Base-by-base conservation (phyloP, 805 yeast genomes). In the Saturnispora galanensis region DNA sequence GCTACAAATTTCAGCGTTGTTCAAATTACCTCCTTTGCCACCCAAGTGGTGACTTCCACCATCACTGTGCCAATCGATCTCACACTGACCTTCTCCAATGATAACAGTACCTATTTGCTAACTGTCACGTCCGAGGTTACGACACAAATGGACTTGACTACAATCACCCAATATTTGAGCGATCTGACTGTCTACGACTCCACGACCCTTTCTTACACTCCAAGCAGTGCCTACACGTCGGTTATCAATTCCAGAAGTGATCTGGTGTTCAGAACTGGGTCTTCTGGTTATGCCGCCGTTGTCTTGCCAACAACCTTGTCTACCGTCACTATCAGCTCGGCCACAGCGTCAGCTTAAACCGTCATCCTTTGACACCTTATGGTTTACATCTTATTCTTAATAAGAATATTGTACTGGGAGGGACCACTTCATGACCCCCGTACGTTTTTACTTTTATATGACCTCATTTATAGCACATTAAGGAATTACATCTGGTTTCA, bases 21-120 rank as follows among this genome's bases (percentile, higher is more conserved):
- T 16, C 29, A 37, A 15, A 30, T 35, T 33, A 39, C 41, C 10
- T 35, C 40, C 13, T 13, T 16, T 16, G 38, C 4, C 10, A 29
- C 39, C 31, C 12, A 31, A 6, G 31, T 35, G 32, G 35, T 52
- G 2, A 43, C 56, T 12, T 49, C 52, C 15, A 54, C 62, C n/a
- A 58, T 53, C 21, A 57, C 66, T 5, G 63, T 59, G 30, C 63
- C 67, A 38, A 47, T 62, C 30, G 55, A 59, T 32, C 60, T 60
- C 9, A 58, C 64, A 2, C 48, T 64, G 39, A 56, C 67, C 11
- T 44, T 62, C 42, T 57, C 65, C 13, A 49, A 54, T 11, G 66
- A 66, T 26, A 54, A 60, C 8, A 49, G 56, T 8, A 33, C 56
- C 26, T 51, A 62, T 10, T 56, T 54, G 21, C 35, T 56, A 17